phyloP scores from a whole-genome alignment of 2,329 filamentous ascomycete genomes.

The Ophiosphaerella korrae region DNA sequence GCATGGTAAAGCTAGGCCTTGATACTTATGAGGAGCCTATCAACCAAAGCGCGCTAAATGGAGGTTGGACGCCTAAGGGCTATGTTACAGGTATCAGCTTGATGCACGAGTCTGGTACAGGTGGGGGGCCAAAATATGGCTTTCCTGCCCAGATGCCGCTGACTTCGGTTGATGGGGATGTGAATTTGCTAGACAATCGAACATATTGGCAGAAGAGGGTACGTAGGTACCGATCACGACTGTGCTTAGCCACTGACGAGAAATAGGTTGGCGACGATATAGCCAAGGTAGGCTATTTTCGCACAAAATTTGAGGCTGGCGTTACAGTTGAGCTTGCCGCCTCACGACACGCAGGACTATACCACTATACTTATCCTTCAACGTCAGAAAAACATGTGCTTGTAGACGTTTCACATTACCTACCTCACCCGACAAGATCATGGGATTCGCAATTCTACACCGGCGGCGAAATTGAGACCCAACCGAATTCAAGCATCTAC shows the following conservation, averaged over 20 bases:
- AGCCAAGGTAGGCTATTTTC: constrained; percentile 46
- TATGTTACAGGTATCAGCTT: constrained; percentile 48
- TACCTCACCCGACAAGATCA: constrained; percentile 38
- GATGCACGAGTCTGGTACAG: constrained; percentile 47
- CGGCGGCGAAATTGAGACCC: constrained; percentile 42
- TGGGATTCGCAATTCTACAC: constrained; percentile 47
- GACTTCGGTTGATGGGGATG: constrained; percentile 41
- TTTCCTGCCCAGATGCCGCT: constrained; percentile 51
- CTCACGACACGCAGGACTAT: constrained; percentile 44
- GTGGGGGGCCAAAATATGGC: constrained; percentile 49
- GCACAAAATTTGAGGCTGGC: constrained; percentile 42
- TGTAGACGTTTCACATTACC: constrained; percentile 56
- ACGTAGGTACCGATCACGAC: not conserved
- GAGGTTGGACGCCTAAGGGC: constrained; percentile 49
- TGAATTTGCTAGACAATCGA: constrained; percentile 52
- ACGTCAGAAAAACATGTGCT: constrained; percentile 50
- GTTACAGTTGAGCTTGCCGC: constrained; percentile 44
- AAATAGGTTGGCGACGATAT: constrained; percentile 33
- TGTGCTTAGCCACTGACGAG: not conserved
- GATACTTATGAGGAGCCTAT: constrained; percentile 46
- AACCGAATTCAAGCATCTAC: constrained; percentile 34
- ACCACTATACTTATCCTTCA: constrained; percentile 47
- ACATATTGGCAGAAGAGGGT: constrained; percentile 50
- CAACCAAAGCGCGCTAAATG: constrained; percentile 46
- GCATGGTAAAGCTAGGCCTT: constrained; percentile 49